Evolutionary conservation across 306 rosid species (phyloP), one percentile per base, ranked within the genome.

Genomic region (Luffa acutangula): DNA sequence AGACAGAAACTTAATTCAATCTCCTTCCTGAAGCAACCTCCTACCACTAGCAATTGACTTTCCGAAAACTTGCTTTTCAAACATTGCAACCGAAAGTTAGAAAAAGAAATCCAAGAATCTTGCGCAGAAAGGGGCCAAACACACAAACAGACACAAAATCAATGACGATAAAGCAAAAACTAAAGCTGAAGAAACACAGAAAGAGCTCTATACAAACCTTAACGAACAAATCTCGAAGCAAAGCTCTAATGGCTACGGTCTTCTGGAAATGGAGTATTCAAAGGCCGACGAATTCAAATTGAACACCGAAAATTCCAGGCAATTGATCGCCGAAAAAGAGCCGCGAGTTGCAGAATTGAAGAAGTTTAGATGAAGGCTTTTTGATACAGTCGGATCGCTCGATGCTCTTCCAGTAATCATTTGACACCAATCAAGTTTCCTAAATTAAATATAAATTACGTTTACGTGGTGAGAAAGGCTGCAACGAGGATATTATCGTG

Each of bases 371-470:
- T 78, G 88, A 56, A 80, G 76, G 45, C 2, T 7, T 25, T 56
- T 0, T 0, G 3, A 0, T 13, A 75, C 82, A 80, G 88, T 80
- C 52, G 15, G 85, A 84, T 89, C 12, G 51, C 1, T 84, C 52
- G 78, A 49, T 66, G 78, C 53, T 59, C 66, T 25, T 58, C 84
- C 87, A 57, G 12, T 76, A 77, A 78, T 85, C 78, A 69, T 80
- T 58, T 81, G 79, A 42, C 66, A 25, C 80, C 80, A 76, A 76
- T 41, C 53, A 9, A 76, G n/a, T 76, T 75, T 75, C 78, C 15
- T 52, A 31, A 15, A 52, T 51, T 75, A 15, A 75, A 75, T 52
- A 52, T 75, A 17, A 74, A 51, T 74, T 51, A 15, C 46, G 46
- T 75, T 71, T 75, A 75, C 78, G 78, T 75, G 78, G 78, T 52